These are phyloP conservation scores for Penicillium cosmopolitanum DNA, from an alignment of 495 filamentous ascomycete genomes.

Conservation along the genomic window DNA sequence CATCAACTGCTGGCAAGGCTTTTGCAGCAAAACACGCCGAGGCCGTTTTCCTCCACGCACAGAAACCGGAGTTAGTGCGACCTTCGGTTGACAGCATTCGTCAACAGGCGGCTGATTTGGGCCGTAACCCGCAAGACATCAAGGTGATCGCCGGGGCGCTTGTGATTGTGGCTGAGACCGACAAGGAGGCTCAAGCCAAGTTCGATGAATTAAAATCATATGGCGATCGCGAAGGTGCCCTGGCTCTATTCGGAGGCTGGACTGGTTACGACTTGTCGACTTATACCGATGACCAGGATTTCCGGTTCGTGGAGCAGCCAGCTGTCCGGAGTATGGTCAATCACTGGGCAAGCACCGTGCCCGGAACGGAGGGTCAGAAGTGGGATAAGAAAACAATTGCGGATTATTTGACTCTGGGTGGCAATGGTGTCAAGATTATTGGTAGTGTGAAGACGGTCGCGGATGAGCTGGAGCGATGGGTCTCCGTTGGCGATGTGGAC, in stretches of 20 bases:
- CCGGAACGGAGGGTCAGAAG: conserved; percentile 47
- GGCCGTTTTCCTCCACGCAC: conserved; percentile 55
- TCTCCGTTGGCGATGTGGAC: conserved; percentile 62
- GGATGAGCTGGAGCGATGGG: conserved; percentile 64
- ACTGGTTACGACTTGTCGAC: conserved; percentile 55
- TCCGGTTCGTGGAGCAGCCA: conserved; percentile 62
- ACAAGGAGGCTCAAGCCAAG: conserved; percentile 56
- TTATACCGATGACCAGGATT: conserved; percentile 55
- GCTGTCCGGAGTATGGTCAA: conserved; percentile 53
- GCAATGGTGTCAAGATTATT: conserved; percentile 57
- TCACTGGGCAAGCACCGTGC: conserved; percentile 44
- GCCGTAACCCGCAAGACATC: conserved; percentile 50
- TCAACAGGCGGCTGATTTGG: conserved; percentile 43
- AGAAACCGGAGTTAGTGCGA: conserved; percentile 49
- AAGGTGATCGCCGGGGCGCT: conserved; percentile 56
- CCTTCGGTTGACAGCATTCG: conserved; percentile 53
- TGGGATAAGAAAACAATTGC: conserved; percentile 68
- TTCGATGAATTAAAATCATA: conserved; percentile 51
- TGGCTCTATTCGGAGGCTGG: conserved; percentile 60
- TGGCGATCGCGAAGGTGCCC: conserved; percentile 53
- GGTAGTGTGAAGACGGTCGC: conserved; percentile 61
- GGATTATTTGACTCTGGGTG: conserved; percentile 63
- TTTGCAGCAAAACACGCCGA: conserved; percentile 67
- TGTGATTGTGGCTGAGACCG: conserved; percentile 55
- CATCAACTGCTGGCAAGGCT: conserved; percentile 60